These are phyloP conservation scores for Chlamydomonas incerta DNA, from an alignment of 139 green algal species.

Conservation along the genomic window DNA sequence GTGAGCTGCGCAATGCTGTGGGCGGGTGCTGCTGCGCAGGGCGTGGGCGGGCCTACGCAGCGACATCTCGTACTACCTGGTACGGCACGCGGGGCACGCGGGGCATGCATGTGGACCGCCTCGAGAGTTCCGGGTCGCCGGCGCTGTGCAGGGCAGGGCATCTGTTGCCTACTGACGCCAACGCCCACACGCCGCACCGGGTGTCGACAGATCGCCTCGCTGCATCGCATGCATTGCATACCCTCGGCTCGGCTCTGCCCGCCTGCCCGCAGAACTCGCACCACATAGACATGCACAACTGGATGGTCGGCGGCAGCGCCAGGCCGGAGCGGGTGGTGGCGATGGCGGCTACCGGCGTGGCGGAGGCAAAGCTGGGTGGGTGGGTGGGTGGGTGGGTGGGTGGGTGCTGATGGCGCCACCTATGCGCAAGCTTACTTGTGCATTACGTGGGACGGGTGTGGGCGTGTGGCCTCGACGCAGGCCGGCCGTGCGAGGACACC, in stretches of 20 bases:
- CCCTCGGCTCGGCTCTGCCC: too few relatives aligned
- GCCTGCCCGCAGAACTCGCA: constrained; percentile 48
- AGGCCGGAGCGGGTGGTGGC: constrained; percentile 65
- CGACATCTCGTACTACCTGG: constrained; percentile 85
- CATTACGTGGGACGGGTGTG: too few relatives aligned
- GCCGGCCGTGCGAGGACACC: constrained; percentile 70
- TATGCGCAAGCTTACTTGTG: too few relatives aligned
- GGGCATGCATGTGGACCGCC: too few relatives aligned
- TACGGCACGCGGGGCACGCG: not conserved
- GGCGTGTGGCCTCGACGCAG: not conserved
- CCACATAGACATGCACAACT: constrained; percentile 75
- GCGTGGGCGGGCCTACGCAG: constrained; percentile 68
- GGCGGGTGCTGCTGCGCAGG: constrained; percentile 53
- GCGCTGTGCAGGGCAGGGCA: too few relatives aligned
- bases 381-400: not conserved
- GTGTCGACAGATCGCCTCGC: not conserved
- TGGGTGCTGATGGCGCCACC: not conserved
- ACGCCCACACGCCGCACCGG: too few relatives aligned
- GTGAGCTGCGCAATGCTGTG: constrained; percentile 41
- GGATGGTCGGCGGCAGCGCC: constrained; percentile 47
- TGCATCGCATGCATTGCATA: too few relatives aligned
- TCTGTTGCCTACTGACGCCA: too few relatives aligned
- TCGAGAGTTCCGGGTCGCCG: too few relatives aligned
- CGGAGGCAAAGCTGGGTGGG: constrained; percentile 52
- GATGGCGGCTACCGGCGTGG: constrained; percentile 62